phyloP scores from a whole-genome alignment of 768 basidiomycete genomes.

The Leucosporidium creatinivorum region DNA sequence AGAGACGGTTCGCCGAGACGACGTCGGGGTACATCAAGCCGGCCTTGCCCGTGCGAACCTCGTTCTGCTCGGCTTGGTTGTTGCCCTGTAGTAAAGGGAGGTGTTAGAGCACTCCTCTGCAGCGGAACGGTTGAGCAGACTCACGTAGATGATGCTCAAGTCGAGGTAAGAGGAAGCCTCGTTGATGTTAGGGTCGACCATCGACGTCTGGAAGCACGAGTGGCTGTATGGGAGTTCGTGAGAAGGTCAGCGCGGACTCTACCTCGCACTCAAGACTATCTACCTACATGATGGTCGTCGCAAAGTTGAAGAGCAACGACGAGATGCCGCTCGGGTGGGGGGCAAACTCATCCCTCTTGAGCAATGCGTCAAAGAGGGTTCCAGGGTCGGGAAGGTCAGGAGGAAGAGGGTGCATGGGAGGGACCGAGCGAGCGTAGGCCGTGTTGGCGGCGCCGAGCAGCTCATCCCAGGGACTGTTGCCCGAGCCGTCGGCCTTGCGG shows the following conservation, averaged over 20 bases:
- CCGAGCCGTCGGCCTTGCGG: slow-evolving; percentile 66
- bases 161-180: slow-evolving; percentile 67
- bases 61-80: slow-evolving; percentile 49
- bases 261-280: too few relatives aligned
- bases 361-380: slow-evolving; percentile 63
- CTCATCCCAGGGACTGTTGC: slow-evolving; percentile 64
- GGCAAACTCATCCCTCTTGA: slow-evolving; percentile 57
- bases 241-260: background rate
- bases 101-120: background rate
- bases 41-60: slow-evolving; percentile 52
- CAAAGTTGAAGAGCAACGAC: slow-evolving; percentile 65
- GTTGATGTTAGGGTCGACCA: slow-evolving; percentile 46
- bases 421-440: slow-evolving; percentile 26
- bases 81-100: slow-evolving; percentile 44
- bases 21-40: slow-evolving; percentile 62
- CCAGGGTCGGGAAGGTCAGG: slow-evolving; percentile 50
- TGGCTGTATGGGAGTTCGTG: slow-evolving; percentile 43
- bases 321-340: slow-evolving; percentile 63
- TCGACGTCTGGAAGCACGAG: slow-evolving; percentile 60
- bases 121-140: background rate
- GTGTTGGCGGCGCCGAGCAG: slow-evolving; percentile 60
- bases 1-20: slow-evolving; percentile 42
- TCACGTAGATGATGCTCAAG: slow-evolving; percentile 58
- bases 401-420: slow-evolving; percentile 18
- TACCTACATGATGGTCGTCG: background rate